These are phyloP conservation scores for Magnusiomyces paraingens DNA, from an alignment of 1,139 yeast species.

Conservation along the genomic window DNA sequence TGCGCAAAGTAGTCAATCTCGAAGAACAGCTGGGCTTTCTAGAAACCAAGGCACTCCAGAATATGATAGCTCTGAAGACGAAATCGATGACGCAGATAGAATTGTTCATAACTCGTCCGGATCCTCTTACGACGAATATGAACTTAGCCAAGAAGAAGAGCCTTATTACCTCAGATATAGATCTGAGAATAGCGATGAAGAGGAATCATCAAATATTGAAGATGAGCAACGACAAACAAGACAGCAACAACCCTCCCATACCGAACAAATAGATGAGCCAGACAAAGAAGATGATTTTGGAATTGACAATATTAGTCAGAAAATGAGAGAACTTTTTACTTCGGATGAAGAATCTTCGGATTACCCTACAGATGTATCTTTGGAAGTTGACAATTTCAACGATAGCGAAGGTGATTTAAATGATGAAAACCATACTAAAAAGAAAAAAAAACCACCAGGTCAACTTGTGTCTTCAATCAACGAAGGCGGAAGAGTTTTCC, in stretches of 20 bases:
- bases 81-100: neutral
- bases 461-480: neutral
- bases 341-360: slow-evolving; percentile 3
- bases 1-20: too few species aligned
- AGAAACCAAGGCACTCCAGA: neutral
- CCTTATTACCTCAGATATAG: neutral
- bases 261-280: slow-evolving; percentile 15
- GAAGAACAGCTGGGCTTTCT: too few species aligned
- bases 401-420: neutral
- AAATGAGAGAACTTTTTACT: neutral
- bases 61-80: neutral
- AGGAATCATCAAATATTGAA: neutral
- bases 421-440: slow-evolving; percentile 3
- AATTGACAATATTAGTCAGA: slow-evolving; percentile 32
- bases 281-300: slow-evolving; percentile 21
- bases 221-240: neutral
- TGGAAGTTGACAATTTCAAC: neutral
- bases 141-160: neutral
- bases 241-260: neutral
- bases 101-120: slow-evolving; percentile 4
- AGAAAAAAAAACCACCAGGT: neutral
- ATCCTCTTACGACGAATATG: slow-evolving; percentile 12
- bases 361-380: neutral
- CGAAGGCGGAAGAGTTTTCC: slow-evolving; percentile 11
- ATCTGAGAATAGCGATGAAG: neutral